A percentile compares a stretch with the other conserved stretches of the same genome.
phyloP scores from a whole-genome alignment of 169 alveolate genomes.

The Eimeria falciformis region DNA sequence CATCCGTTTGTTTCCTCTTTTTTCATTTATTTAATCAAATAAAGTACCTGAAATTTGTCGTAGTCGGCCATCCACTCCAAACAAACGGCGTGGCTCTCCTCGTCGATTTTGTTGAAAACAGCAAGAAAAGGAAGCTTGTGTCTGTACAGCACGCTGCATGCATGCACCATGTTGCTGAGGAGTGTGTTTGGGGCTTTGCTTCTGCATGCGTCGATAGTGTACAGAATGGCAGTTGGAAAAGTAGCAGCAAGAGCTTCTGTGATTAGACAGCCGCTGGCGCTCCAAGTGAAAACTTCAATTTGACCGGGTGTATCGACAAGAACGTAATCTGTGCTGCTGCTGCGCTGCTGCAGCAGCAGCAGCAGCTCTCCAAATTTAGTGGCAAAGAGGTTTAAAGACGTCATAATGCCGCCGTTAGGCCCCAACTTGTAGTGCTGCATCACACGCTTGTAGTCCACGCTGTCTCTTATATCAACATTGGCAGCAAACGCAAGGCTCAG shows the following conservation, averaged over 20 bases:
- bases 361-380: slow-evolving; percentile 85
- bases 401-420: slow-evolving; percentile 99
- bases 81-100: slow-evolving; percentile 65
- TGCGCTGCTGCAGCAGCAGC: background rate
- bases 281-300: slow-evolving; percentile 98
- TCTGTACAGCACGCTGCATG: slow-evolving; percentile 96
- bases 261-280: slow-evolving; percentile 98
- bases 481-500: slow-evolving; percentile 62
- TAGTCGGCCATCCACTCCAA: slow-evolving; percentile 71
- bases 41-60: slow-evolving; percentile 74
- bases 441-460: slow-evolving; percentile 96
- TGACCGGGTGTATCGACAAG: slow-evolving; percentile 99
- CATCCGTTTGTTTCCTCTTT: background rate
- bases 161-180: slow-evolving; percentile 98
- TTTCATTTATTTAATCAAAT: background rate
- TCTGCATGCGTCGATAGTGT: slow-evolving; percentile 96
- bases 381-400: slow-evolving; percentile 97
- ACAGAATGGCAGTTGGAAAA: slow-evolving; percentile 94
- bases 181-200: slow-evolving; percentile 97
- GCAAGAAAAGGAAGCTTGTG: slow-evolving; percentile 95
- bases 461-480: slow-evolving; percentile 95
- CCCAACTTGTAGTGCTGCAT: slow-evolving; percentile 97
- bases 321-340: slow-evolving; percentile 87
- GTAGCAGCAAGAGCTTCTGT: slow-evolving; percentile 94
- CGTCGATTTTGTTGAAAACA: slow-evolving; percentile 96